These are phyloP conservation scores for Cyberlindnera euphorbiae DNA, from an alignment of 805 yeast species.

Conservation along the genomic window DNA sequence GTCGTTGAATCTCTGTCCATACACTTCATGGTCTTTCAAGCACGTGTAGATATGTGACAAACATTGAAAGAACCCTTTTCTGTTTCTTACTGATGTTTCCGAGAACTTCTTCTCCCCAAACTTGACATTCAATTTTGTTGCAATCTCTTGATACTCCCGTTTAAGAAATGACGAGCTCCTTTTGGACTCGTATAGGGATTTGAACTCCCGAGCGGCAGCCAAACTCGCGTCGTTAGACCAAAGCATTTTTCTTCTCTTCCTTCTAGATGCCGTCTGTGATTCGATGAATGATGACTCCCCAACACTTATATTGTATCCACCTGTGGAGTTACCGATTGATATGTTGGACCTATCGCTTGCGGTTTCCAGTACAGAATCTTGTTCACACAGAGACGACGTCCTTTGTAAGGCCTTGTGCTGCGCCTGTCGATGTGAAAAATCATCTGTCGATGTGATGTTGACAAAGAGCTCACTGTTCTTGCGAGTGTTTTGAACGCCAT, in stretches of 20 bases:
- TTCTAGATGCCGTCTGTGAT: too few species aligned
- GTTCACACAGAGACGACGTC: too few species aligned
- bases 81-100: constrained; percentile 16
- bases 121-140: constrained; percentile 6
- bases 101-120: constrained; percentile 9
- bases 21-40: constrained; percentile 5
- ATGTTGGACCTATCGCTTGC: too few species aligned
- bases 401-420: too few species aligned
- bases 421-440: too few species aligned
- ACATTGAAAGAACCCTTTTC: constrained; percentile 17
- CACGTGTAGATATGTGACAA: constrained; percentile 12
- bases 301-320: too few species aligned
- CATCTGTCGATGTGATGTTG: constrained; percentile 6
- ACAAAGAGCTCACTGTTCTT: constrained; percentile 11
- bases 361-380: too few species aligned
- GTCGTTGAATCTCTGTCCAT: constrained; percentile 5
- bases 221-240: constrained; percentile 17
- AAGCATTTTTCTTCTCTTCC: constrained; percentile 5
- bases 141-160: constrained; percentile 14
- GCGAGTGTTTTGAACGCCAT: constrained; percentile 10
- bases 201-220: constrained; percentile 14
- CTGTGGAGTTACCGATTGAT: too few species aligned
- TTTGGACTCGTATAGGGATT: constrained; percentile 6
- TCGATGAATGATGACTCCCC: too few species aligned
- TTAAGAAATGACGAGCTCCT: constrained; percentile 16